Percentiles rank a stretch among this genome's conserved stretches.
phyloP scores from a whole-genome alignment of 768 basidiomycete genomes.

The Leccinum incarnatum region DNA sequence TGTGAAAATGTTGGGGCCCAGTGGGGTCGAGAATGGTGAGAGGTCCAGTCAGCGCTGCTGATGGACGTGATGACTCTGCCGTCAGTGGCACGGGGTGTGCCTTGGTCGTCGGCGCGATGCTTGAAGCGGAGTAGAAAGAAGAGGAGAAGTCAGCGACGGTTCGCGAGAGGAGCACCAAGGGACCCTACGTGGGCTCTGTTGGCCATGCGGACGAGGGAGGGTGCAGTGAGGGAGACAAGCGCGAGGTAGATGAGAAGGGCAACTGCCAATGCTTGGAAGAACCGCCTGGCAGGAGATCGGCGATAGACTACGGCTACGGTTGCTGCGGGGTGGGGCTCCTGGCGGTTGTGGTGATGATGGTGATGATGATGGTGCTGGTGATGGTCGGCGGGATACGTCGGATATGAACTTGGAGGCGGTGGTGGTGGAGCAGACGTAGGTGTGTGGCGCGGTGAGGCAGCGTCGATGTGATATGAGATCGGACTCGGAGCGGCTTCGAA shows the following conservation, averaged over 20 bases:
- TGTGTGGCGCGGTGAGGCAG: background rate
- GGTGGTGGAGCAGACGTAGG: background rate
- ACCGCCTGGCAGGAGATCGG: background rate
- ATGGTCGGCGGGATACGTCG: background rate
- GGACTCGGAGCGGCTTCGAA: background rate
- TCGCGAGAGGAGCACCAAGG: background rate
- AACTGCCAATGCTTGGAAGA: background rate
- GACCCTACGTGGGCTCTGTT: background rate
- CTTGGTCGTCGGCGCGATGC: background rate
- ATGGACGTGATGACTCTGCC: background rate
- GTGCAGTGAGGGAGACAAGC: background rate
- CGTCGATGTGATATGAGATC: background rate
- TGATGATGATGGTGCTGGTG: background rate
- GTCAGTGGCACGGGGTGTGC: background rate
- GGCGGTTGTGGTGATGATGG: background rate
- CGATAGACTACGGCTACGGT: background rate
- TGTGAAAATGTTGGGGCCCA: constrained; percentile 18
- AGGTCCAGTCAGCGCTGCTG: constrained; percentile 13
- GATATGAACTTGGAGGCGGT: background rate
- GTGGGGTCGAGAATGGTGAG: constrained; percentile 5
- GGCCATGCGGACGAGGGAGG: background rate
- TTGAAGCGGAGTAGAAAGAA: background rate
- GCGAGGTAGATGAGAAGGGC: background rate
- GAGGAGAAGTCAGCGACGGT: background rate
- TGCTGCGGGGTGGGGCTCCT: background rate